Base-by-base conservation (phyloP, 345 rosid genomes). In the Bruguiera parviflora region DNA sequence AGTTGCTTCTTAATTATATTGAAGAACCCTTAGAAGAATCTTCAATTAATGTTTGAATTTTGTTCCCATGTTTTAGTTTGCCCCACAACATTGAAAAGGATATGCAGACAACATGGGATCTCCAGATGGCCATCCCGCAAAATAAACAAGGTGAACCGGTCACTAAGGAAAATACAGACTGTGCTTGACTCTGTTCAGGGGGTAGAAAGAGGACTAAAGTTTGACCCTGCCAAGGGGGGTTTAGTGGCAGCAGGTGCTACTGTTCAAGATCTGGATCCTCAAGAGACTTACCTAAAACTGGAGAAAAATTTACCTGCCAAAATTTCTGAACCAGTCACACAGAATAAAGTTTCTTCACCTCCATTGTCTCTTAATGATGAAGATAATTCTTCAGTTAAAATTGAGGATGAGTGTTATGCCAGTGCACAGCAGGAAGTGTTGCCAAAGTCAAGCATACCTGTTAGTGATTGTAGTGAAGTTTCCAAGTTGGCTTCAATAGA, bases 41-140 rank as follows among this genome's bases (percentile, higher is more conserved):
- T 31, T 53, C 28, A 22, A 13, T 58, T 59, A 20, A 52, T 25
- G 61, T 70, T 68, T 58, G 24, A 65, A 33, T 78, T 69, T 59
- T 58, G 72, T 67, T 58, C 31, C 15, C 61, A 25, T 57, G 56
- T 6, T 80, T 80, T 74, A 93, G 98, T 93, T 75, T 91, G 98
- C 82, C 97, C 97, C 16, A 93, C 98, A 25, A 93, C 98, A 7
- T 75, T 91, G 74, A 91, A 93, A 84, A 85, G 98, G 75, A 93
- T 93, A 77, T 93, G 98, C 83, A 86, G 97, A 75, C 92, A 89
- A 69, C 98, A 91, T 53, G 98, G 98, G 25, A 89, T 93, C 67
- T 83, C 83, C 32, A 89, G 98, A 73, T 93, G 98, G 97, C 98
- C 97, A 21, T 93, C 94, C 69, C 91, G 97, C 16, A 93, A 93